Evolutionary conservation across 371 early-diverging fungal species (phyloP), one percentile per base, ranked within the genome.

Genomic region (Mortierella sp.): DNA sequence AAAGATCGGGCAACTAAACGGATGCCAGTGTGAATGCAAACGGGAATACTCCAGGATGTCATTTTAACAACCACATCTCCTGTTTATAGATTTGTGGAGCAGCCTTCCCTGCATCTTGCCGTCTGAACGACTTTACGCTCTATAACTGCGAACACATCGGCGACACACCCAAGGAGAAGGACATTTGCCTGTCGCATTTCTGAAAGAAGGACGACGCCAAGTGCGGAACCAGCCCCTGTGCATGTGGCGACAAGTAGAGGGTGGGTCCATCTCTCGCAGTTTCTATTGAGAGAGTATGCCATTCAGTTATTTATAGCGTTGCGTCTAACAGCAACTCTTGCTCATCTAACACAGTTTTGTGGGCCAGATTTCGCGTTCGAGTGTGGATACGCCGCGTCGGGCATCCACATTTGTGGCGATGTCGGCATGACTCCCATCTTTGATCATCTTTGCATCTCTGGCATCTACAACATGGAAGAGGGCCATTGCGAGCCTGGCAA

Each of bases 31-130:
- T 54, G 55, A 4, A 13, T 26, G 11, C 3, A 57, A 57, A 57
- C 43, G 6, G 28, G 28, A 3, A 26, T 13, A 13, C 50, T 9
- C 50, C 1, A 50, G 2, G 14, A 50, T 50, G 16, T 50, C 50
- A 16, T 50, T 16, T 16, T 50, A 50, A 50, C 16, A 3, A 50
- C 16, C 50, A 16, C 16, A 16, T 3, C 50, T 16, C 50, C 13
- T 50, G 2, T 9, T 50, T 57, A 6, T 57, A 57, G 71, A 54
- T 76, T 40, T 75, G 75, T 19, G 74, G 75, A 6, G 44, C 75
- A 8, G 31, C 69, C 3, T 75, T 75, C 69, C 75, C 75, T 4
- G 9, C 44, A 21, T 21, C 14, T n/a, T 75, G 75, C n/a, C 50
- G 40, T 3, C 24, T 40, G n/a, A 51, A 53, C 11, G 40, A 43